These are phyloP conservation scores for Trichophyton benhamiae DNA, from an alignment of 2,329 filamentous ascomycete species.

Conservation along the genomic window DNA sequence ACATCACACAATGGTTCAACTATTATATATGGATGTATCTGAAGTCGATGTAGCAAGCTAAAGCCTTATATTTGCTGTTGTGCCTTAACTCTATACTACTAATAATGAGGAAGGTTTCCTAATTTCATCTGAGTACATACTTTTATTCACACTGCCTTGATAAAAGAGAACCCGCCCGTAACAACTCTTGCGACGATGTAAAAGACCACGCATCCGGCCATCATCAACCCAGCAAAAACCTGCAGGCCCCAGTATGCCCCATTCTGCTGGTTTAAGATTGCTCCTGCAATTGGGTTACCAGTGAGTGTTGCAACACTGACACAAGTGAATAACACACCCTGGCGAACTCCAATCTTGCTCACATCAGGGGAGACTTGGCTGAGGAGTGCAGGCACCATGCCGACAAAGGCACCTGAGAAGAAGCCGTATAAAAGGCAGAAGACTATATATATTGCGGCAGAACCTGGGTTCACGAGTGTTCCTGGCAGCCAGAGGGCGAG, in stretches of 20 bases:
- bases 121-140: neutral
- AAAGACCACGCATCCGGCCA: constrained; percentile 31
- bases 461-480: constrained; percentile 13
- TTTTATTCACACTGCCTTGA: neutral
- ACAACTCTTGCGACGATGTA: constrained; percentile 28
- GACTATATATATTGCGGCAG: constrained; percentile 42
- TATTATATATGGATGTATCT: no score
- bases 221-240: constrained; percentile 50
- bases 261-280: constrained; percentile 38
- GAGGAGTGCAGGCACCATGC: constrained; percentile 50
- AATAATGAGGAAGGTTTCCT: no score
- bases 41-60: no score
- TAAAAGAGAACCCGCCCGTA: neutral
- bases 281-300: constrained; percentile 55
- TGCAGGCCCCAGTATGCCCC: constrained; percentile 49
- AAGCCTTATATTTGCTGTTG: no score
- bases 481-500: constrained; percentile 44
- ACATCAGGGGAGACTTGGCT: constrained; percentile 57
- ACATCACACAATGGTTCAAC: no score
- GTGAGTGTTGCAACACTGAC: constrained; percentile 53
- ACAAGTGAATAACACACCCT: constrained; percentile 51
- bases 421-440: constrained; percentile 61
- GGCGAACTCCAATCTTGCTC: constrained; percentile 55
- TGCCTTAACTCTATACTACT: no score
- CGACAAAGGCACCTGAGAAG: constrained; percentile 53